Base-by-base conservation (phyloP, 352 stramenopile species). In the Globisporangium paddicum region DNA sequence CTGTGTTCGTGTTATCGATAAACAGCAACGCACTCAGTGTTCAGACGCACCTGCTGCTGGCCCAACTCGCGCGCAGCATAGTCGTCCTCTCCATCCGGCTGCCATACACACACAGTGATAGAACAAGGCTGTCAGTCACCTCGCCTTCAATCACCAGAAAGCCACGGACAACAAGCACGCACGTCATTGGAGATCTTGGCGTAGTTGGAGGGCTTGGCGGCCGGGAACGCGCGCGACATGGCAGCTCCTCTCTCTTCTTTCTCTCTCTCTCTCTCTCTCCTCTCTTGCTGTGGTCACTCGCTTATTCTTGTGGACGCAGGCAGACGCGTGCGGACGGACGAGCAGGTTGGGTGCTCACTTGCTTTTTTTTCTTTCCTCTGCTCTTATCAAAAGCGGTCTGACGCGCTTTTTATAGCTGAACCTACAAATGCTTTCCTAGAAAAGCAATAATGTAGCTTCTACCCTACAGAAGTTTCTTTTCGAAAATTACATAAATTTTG, bases 161-260 rank as follows among this genome's bases (percentile, higher is more conserved):
- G 5, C 3, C 3, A 26, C 46, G 50, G 5, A 3, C 49, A 23
- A 18, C n/a, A 25, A 0, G 19, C 5, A 64, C 60, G 59, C 54
- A 89, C 82, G 46, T 92, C 79, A 46, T 76, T 89, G 55, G 55
- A 77, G 52, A 92, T 82, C 69, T 89, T 89, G 66, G 77, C 61
- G 61, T 90, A 92, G 34, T 80, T 76, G 44, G 76, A 70, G 25
- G 77, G 69, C 66, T 86, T 92, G 35, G 73, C 70, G 19, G 75
- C 41, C 40, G 72, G 77, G 58, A 90, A 87, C 55, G 69, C 55
- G 58, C 75, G 79, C 56, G 81, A 78, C 81, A 87, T 87, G 34
- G 50, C 49, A 48, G 7, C 7, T n/a, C n/a, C 30, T 54, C 26
- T 40, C 46, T 53, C 14, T 37, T 40, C 46, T n/a, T 26, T 37